Percentiles rank a stretch among this genome's conserved stretches.
These are phyloP conservation scores for Raffaelea arxii DNA, from an alignment of 2,329 filamentous ascomycete genomes.

Conservation along the genomic window DNA sequence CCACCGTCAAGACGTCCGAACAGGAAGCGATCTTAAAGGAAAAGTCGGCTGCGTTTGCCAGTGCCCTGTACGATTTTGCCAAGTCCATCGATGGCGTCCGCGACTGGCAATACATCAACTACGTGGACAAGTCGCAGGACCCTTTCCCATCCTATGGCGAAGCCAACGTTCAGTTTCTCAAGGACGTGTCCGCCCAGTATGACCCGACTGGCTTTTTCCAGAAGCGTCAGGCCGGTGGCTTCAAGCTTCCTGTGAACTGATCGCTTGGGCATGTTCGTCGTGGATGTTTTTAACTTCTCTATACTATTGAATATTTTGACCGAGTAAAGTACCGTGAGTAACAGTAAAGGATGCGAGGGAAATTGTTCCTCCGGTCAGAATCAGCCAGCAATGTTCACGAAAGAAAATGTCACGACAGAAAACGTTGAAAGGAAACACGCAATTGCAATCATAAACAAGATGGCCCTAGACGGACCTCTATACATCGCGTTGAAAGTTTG, in stretches of 20 bases:
- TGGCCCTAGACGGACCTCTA: too few species aligned
- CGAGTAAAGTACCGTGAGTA: too few species aligned
- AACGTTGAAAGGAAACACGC: too few species aligned
- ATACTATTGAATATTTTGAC: too few species aligned
- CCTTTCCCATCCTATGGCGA: constrained; percentile 23
- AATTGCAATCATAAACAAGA: too few species aligned
- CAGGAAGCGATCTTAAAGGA: constrained; percentile 18
- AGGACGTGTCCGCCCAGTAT: constrained; percentile 17
- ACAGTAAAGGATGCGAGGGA: too few species aligned
- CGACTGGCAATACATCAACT: constrained; percentile 20
- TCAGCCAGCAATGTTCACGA: too few species aligned
- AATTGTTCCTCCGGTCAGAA: too few species aligned
- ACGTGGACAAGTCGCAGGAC: constrained; percentile 22
- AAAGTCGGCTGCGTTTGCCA: constrained; percentile 19
- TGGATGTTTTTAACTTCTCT: too few species aligned
- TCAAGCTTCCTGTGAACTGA: constrained; percentile 19
- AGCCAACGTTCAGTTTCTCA: constrained; percentile 20
- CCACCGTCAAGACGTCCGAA: constrained; percentile 20
- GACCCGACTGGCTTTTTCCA: constrained; percentile 27
- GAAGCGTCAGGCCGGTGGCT: constrained; percentile 25
- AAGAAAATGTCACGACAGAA: too few species aligned
- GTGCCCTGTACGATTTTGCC: constrained; percentile 17
- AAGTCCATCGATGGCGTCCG: constrained; percentile 16
- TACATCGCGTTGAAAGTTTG: too few species aligned
- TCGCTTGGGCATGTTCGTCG: too few species aligned